Conservation (phyloP, 768 basidiomycete species). For the Tulasnella sp. region DNA sequence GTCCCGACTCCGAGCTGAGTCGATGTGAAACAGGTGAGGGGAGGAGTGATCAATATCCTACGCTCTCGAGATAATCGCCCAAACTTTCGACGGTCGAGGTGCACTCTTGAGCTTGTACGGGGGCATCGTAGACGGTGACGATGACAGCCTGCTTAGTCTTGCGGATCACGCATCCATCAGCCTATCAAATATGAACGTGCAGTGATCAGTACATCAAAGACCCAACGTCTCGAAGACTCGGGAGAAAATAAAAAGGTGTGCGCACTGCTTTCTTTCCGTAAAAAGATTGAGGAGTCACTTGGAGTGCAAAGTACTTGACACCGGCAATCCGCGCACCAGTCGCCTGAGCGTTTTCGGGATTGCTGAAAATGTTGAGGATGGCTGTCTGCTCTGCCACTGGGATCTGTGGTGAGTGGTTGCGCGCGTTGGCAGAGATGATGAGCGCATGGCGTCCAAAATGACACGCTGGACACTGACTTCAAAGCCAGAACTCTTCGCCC, state of each 20-base stretch:
- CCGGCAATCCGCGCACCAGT: constrained; percentile 55
- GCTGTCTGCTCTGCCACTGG: constrained; percentile 52
- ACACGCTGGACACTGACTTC: not conserved
- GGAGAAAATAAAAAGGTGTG: constrained; percentile 10
- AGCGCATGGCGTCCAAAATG: not conserved
- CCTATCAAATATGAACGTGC: constrained; percentile 33
- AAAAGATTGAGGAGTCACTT: constrained; percentile 40
- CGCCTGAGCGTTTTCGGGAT: constrained; percentile 35
- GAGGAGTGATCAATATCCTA: constrained; percentile 3
- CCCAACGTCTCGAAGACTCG: not conserved
- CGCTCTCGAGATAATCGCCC: constrained; percentile 63
- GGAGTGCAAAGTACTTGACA: constrained; percentile 65
- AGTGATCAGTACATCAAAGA: not conserved
- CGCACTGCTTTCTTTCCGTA: constrained; percentile 73
- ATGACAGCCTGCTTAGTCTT: constrained; percentile 82
- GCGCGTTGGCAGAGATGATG: no score
- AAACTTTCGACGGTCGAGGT: constrained; percentile 54
- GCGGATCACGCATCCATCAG: constrained; percentile 57
- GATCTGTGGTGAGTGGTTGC: constrained; percentile 37
- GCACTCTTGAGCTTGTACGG: constrained; percentile 54
- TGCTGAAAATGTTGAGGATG: constrained; percentile 38
- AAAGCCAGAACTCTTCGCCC: constrained; percentile 38
- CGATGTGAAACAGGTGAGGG: no score
- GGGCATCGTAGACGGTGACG: constrained; percentile 61
- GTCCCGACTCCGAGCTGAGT: no score